Evolutionary conservation across 2,329 filamentous ascomycete genomes (phyloP), one percentile per base, ranked within the genome.

Genomic region (Grosmannia serpens): DNA sequence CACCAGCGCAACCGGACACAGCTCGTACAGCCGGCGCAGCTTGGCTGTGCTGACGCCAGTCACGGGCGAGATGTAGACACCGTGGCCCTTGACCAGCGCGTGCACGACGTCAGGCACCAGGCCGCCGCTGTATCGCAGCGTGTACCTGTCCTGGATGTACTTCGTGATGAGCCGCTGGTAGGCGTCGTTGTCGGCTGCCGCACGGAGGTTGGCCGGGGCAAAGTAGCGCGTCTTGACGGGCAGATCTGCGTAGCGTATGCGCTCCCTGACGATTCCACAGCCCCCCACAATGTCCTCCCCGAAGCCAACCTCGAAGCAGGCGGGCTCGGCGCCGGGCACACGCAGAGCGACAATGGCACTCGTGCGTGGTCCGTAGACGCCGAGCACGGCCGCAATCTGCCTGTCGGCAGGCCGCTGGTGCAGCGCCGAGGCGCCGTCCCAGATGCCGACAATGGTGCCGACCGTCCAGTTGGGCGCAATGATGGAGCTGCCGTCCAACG

Each of bases 21-120:
- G 65, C 69, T 86, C 83, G 60, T 82, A 86, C 31, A 85, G 67
- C 8, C 77, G 70, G 38, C 83, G 71, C 60, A 86, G 67, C 72
- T 86, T 86, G 0, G 83, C 79, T 62, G 71, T 72, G 64, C 76
- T 81, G 11, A 65, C 66, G 0, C 62, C 65, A 1, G 80, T 80
- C 6, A 83, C 80, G 0, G 83, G 83, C 1, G 77, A 81, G 2
- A 84, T 65, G 64, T 85, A 86, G 1, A 86, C 67, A 1, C 83
- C 83, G 57, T 85, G 81, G 0, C 81, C 80, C 67, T 85, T 85
- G 60, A 79, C 76, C 9, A 86, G 69, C 4, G 77, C 75, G 59
- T 85, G 83, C 15, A 79, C 77, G 0, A 85, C 70, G 58, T 86
- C 83, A 0, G 83, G 83, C 3, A 86, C 82, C 4, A 86, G 67